phyloP scores from a whole-genome alignment of 2,329 filamentous ascomycete species.

The Talaromyces sp. region DNA sequence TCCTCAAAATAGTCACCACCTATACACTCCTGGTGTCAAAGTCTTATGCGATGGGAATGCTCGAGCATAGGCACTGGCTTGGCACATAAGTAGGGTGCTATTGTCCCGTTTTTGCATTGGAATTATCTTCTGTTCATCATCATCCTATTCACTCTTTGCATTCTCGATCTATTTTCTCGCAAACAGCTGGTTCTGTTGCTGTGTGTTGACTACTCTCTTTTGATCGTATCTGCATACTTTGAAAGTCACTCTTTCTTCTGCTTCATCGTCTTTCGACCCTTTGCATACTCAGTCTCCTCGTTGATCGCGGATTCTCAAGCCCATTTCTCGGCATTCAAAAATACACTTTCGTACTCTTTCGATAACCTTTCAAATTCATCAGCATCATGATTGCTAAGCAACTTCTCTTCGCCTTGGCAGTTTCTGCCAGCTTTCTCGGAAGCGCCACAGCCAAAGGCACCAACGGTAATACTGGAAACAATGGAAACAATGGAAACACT shows the following conservation, averaged over 20 bases:
- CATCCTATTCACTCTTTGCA: constrained; percentile 9
- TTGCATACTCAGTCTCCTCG: background rate
- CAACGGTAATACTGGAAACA: constrained; percentile 17
- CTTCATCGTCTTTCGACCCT: background rate
- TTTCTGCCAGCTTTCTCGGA: background rate
- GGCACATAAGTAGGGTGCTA: constrained; percentile 7
- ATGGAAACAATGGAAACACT: constrained; percentile 4
- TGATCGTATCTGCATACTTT: background rate
- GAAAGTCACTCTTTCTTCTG: background rate
- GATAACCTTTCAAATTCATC: background rate
- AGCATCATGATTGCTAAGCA: constrained; percentile 4
- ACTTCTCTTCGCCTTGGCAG: background rate
- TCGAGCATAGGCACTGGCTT: background rate
- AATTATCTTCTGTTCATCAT: constrained; percentile 3
- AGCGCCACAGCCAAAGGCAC: background rate
- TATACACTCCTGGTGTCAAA: background rate
- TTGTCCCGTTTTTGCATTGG: background rate
- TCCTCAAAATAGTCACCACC: constrained; percentile 1
- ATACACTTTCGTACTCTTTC: background rate
- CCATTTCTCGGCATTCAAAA: background rate
- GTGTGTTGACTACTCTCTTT: constrained; percentile 2
- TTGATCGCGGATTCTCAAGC: constrained; percentile 2
- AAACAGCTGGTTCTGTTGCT: constrained; percentile 11
- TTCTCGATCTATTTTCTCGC: constrained; percentile 1
- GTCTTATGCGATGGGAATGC: background rate